Percentiles rank a stretch among this genome's conserved stretches.
phyloP scores from a whole-genome alignment of 2,329 filamentous ascomycete species.

The Fusarium liriodendri region DNA sequence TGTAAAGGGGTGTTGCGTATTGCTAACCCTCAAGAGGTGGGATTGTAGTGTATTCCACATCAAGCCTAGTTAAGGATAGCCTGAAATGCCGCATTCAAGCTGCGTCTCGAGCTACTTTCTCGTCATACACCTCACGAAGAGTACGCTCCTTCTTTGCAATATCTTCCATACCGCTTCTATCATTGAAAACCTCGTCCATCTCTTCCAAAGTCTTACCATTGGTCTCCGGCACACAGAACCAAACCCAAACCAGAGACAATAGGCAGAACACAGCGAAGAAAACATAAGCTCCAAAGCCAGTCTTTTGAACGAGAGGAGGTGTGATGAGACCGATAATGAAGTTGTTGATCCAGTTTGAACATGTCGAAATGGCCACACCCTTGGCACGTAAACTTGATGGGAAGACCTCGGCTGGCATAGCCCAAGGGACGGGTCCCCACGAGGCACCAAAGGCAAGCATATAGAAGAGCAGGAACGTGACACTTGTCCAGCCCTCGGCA shows the following conservation, averaged over 20 bases:
- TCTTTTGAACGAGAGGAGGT: constrained; percentile 64
- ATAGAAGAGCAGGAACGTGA: constrained; percentile 58
- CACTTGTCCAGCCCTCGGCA: constrained; percentile 43
- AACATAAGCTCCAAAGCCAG: constrained; percentile 62
- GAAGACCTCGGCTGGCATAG: constrained; percentile 68
- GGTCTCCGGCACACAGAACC: constrained; percentile 67
- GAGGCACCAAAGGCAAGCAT: constrained; percentile 69
- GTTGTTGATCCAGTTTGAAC: constrained; percentile 71
- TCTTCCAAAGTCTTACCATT: constrained; percentile 65
- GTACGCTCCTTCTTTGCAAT: constrained; percentile 3
- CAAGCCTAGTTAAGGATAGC: background rate
- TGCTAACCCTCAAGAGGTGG: background rate
- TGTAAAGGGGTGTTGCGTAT: background rate
- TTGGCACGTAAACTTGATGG: constrained; percentile 71
- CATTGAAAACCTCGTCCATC: constrained; percentile 57
- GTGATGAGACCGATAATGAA: constrained; percentile 61
- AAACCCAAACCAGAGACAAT: constrained; percentile 63
- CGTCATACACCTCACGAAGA: background rate
- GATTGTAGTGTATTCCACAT: background rate
- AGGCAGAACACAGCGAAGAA: constrained; percentile 71
- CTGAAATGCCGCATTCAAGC: background rate
- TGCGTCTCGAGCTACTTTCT: background rate
- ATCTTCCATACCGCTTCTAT: constrained; percentile 40
- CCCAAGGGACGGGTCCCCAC: constrained; percentile 66
- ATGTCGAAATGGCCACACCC: constrained; percentile 69